Conservation (phyloP, 192 early-diverging fungal genomes). For the Phycomyces blakesleeanus region DNA sequence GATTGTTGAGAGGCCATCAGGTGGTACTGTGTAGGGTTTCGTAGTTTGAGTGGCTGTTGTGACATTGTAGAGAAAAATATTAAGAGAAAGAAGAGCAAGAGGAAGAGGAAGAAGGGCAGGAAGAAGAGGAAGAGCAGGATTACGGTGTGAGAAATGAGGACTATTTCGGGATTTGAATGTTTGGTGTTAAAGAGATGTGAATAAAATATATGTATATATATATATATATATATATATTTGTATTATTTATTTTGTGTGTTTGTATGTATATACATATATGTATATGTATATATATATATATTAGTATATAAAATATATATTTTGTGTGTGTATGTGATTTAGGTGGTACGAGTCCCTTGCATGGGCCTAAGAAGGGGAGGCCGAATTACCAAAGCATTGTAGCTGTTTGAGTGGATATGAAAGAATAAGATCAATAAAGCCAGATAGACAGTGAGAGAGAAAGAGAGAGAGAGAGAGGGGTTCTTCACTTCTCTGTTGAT, state of each 20-base stretch:
- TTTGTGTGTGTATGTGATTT: too few relatives aligned
- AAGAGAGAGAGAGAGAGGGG: background rate
- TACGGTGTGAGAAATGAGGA: background rate
- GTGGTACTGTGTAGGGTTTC: conserved; percentile 29
- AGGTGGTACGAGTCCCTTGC: too few relatives aligned
- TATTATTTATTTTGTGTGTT: background rate
- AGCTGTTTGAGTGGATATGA: too few relatives aligned
- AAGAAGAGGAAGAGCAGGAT: background rate
- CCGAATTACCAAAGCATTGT: too few relatives aligned
- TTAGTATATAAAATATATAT: background rate
- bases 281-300: background rate
- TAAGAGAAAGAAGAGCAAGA: too few relatives aligned
- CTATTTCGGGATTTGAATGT: background rate
- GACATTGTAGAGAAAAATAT: background rate
- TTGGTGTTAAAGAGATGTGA: too few relatives aligned
- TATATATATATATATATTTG: background rate
- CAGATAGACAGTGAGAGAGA: background rate
- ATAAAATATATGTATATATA: background rate
- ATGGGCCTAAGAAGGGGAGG: too few relatives aligned
- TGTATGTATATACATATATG: background rate
- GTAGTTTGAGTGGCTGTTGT: conserved; percentile 18
- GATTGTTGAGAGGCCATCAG: conserved; percentile 4
- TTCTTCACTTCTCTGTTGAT: background rate
- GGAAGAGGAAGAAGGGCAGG: background rate
- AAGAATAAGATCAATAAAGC: conserved; percentile 1